Conservation (phyloP, 2,329 filamentous ascomycete genomes). For the Macrophomina pseudophaseolina region DNA sequence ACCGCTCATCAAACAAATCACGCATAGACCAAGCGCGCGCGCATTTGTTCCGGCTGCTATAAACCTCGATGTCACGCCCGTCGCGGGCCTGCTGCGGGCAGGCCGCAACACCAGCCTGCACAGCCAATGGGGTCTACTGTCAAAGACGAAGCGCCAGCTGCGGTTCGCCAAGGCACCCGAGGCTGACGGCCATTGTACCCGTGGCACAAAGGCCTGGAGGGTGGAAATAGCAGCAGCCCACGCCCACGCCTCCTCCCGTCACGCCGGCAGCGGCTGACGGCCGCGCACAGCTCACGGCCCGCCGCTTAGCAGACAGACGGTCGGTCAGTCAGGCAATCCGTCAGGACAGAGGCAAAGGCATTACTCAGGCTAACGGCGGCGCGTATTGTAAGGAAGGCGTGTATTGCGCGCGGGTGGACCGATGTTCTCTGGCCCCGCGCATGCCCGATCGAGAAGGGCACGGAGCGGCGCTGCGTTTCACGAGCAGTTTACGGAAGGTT, state of each 20-base stretch:
- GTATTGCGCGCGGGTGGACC: neutral
- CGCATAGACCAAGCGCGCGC: slow-evolving; percentile 22
- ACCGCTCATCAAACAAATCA: slow-evolving; percentile 25
- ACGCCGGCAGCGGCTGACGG: neutral
- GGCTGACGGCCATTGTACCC: slow-evolving; percentile 20
- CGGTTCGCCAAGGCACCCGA: slow-evolving; percentile 24
- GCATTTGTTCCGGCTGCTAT: slow-evolving; percentile 25
- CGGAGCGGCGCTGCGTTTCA: slow-evolving; percentile 24
- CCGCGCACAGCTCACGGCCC: slow-evolving; percentile 1
- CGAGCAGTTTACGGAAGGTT: slow-evolving; percentile 20
- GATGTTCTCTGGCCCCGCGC: slow-evolving; percentile 10
- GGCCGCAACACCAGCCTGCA: slow-evolving; percentile 8
- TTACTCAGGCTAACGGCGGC: slow-evolving; percentile 17
- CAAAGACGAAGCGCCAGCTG: slow-evolving; percentile 11
- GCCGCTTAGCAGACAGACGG: neutral
- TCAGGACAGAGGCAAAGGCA: neutral
- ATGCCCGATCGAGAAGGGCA: slow-evolving; percentile 22
- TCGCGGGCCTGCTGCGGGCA: neutral
- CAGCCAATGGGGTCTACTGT: slow-evolving; percentile 10
- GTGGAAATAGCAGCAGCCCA: slow-evolving; percentile 11
- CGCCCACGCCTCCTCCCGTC: neutral
- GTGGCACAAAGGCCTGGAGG: slow-evolving; percentile 17
- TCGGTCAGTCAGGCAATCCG: neutral
- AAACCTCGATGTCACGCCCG: slow-evolving; percentile 6
- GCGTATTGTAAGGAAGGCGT: neutral